Base-by-base conservation (phyloP, 2,329 filamentous ascomycete species). In the Trichoderma lentiforme region DNA sequence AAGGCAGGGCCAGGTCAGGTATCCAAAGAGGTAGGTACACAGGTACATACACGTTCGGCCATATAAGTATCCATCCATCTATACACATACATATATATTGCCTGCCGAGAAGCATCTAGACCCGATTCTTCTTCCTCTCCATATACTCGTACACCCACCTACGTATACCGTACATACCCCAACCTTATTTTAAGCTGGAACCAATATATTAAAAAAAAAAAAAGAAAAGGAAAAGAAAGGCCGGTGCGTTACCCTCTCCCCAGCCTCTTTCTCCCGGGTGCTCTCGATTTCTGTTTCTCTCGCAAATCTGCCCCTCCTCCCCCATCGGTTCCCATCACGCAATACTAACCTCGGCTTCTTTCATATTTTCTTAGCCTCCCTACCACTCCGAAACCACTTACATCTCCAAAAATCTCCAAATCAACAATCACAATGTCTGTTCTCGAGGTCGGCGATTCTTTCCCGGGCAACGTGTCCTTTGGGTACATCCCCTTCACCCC, bases 401-500 rank as follows among this genome's bases (percentile, higher is more conserved):
- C 60, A 28, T 24, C 39, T 18, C 26, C 26, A 32, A 34, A 30
- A 57, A 11, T 9, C 9, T 21, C 43, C 43, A 51, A 51, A 51
- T 6, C 43, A 26, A 36, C 6, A 24, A 62, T 47, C 72, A 73
- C 6, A 51, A 87, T 88, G 86, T 78, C 91, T 84, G 87, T 87
- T 82, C 88, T 96, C 83, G 91, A 95, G 82, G 88, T 88, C 81
- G 95, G 95, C 80, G 93, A 97, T 82, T 85, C 86, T 81, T 95
- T 98, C 87, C 95, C 95, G 76, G 85, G 90, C 77, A 92, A 88
- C 77, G 91, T 97, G 74, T 86, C 87, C 82, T 98, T 98, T 87
- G 92, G 90, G 78, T 96, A 95, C 87, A 89, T 96, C 76, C 91
- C 93, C 73, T 93, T 93, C 82, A 88, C 90, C 15, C 84, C 88